phyloP scores from a whole-genome alignment of 169 alveolate genomes.

The Plasmodium vinckei region DNA sequence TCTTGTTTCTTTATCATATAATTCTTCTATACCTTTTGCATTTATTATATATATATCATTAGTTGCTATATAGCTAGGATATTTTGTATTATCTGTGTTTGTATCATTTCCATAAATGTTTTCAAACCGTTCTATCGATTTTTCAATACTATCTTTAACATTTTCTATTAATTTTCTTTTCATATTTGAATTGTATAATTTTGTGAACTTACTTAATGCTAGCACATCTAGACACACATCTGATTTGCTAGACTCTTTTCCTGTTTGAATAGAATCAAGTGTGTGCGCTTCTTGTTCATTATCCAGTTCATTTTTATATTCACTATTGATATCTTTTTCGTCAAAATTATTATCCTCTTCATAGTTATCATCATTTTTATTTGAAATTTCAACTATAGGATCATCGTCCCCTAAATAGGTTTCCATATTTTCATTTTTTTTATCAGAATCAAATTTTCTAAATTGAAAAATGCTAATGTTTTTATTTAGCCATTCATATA shows the following conservation, averaged over 20 bases:
- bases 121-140: slow-evolving; percentile 17
- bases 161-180: slow-evolving; percentile 43
- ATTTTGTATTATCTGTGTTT: background rate
- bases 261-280: background rate
- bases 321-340: background rate
- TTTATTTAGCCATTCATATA: slow-evolving; percentile 60
- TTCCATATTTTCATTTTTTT: background rate
- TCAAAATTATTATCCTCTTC: background rate
- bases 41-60: slow-evolving; percentile 64
- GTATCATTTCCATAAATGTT: background rate
- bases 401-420: background rate
- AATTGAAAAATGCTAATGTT: slow-evolving; percentile 38
- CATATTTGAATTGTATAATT: slow-evolving; percentile 37
- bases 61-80: slow-evolving; percentile 20
- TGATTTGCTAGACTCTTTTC: background rate
- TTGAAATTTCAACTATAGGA: background rate
- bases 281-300: background rate
- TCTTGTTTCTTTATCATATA: slow-evolving; percentile 55
- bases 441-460: background rate
- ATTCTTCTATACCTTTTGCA: slow-evolving; percentile 34
- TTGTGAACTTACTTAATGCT: slow-evolving; percentile 47
- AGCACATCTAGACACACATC: slow-evolving; percentile 66
- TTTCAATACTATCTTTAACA: slow-evolving; percentile 26
- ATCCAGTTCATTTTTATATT: background rate
- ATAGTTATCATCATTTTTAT: background rate